These are phyloP conservation scores for Dendrothele bispora DNA, from an alignment of 768 basidiomycete genomes.

Conservation along the genomic window DNA sequence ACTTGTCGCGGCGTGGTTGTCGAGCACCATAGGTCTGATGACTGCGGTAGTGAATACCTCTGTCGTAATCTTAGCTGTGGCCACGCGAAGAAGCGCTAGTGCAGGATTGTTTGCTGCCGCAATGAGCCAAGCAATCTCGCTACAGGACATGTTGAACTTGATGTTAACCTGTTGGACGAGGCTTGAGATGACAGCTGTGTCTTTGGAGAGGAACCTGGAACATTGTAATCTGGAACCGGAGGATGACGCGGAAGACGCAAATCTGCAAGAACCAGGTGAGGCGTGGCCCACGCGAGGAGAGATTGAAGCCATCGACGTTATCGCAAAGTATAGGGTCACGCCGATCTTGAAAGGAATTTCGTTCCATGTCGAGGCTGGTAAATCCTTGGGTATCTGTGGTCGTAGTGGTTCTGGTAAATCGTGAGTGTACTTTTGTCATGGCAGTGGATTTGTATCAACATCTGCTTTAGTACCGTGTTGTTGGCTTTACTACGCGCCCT, in stretches of 20 bases:
- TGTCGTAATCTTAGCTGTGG: conserved; percentile 10
- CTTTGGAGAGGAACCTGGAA: conserved; percentile 15
- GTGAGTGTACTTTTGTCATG: conserved; percentile 53
- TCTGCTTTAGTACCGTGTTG: conserved; percentile 39
- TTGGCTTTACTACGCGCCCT: conserved; percentile 47
- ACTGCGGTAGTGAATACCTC: conserved; percentile 12
- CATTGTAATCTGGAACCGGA: conserved; percentile 12
- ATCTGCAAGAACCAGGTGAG: background rate
- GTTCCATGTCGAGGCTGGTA: conserved; percentile 7
- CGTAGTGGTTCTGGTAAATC: conserved; percentile 21
- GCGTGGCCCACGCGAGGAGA: conserved; percentile 42
- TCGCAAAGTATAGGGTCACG: conserved; percentile 24
- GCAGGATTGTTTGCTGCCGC: conserved; percentile 13
- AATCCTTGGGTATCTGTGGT: conserved; percentile 8
- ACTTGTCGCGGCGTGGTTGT: conserved; percentile 10
- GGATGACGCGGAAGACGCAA: conserved; percentile 8
- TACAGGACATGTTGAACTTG: conserved; percentile 13
- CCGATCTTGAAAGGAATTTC: conserved; percentile 10
- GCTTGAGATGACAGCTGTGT: conserved; percentile 14
- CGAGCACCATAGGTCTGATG: conserved; percentile 11
- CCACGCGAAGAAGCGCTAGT: conserved; percentile 9
- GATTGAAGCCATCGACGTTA: conserved; percentile 38
- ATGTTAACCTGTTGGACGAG: conserved; percentile 14
- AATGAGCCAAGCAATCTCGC: conserved; percentile 11
- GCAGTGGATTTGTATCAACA: conserved; percentile 57